These are phyloP conservation scores for Septoria linicola DNA, from an alignment of 2,329 filamentous ascomycete genomes.

Conservation along the genomic window DNA sequence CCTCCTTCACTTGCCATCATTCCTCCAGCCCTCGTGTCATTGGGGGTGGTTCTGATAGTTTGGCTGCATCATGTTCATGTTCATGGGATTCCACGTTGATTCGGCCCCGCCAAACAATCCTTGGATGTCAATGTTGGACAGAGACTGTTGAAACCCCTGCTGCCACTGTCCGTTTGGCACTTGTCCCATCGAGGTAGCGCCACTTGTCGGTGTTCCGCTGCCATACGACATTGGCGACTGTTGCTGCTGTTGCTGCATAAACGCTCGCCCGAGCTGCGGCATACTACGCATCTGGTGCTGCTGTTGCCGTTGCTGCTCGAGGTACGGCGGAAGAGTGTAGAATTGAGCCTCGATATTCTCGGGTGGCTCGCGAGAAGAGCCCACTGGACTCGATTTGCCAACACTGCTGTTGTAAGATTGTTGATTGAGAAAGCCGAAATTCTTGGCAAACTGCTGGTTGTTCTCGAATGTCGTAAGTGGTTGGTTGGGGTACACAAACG, in stretches of 20 bases:
- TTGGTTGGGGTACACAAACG: conserved; percentile 76
- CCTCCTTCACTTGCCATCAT: no score
- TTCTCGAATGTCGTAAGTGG: conserved; percentile 62
- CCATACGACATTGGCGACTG: conserved; percentile 23
- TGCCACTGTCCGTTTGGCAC: conserved; percentile 23
- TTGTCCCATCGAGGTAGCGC: conserved; percentile 20
- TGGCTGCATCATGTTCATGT: conserved; percentile 24
- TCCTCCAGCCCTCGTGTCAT: background rate
- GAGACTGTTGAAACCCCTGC: conserved; percentile 32
- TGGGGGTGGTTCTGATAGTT: conserved; percentile 22
- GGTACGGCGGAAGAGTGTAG: conserved; percentile 69
- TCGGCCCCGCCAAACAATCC: conserved; percentile 41
- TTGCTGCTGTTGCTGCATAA: conserved; percentile 7
- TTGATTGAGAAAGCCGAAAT: conserved; percentile 15
- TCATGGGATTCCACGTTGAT: conserved; percentile 36
- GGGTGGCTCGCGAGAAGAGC: conserved; percentile 27
- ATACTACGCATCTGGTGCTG: conserved; percentile 20
- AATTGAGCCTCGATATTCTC: conserved; percentile 73
- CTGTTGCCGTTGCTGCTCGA: conserved; percentile 53
- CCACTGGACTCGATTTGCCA: conserved; percentile 14
- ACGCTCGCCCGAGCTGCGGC: conserved; percentile 27
- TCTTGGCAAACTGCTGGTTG: conserved; percentile 40
- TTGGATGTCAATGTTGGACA: conserved; percentile 38
- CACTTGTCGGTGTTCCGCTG: conserved; percentile 21
- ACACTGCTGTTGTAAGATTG: conserved; percentile 19